Conservation (phyloP, 2,329 filamentous ascomycete species). For the Triangularia verruculosa region DNA sequence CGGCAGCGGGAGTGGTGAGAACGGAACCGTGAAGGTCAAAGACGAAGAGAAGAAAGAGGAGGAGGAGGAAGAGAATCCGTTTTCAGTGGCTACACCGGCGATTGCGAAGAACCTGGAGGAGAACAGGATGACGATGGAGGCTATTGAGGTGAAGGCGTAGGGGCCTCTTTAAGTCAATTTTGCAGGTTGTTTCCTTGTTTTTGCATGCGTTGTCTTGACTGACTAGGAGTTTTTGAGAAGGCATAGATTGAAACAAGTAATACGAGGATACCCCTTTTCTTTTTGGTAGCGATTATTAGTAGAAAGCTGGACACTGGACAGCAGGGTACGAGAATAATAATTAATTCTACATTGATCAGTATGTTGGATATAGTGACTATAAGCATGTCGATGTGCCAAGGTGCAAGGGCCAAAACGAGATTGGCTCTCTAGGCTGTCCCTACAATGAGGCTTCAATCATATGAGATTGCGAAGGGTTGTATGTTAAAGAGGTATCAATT, state of each 20-base stretch:
- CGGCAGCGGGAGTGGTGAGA: background rate
- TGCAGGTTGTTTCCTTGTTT: background rate
- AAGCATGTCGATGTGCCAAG: no score
- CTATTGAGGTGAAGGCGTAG: constrained; percentile 2
- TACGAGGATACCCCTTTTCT: background rate
- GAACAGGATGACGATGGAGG: constrained; percentile 13
- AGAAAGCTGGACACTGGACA: background rate
- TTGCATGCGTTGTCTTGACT: background rate
- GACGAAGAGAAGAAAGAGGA: constrained; percentile 13
- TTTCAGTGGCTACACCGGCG: constrained; percentile 10
- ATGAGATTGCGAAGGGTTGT: no score
- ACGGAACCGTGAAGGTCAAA: background rate
- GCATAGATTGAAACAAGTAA: background rate
- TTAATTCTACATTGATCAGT: no score
- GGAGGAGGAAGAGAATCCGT: constrained; percentile 8
- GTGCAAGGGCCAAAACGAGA: no score
- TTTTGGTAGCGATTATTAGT: background rate
- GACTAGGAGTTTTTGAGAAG: background rate
- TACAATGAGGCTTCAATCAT: no score
- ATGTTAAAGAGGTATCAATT: background rate
- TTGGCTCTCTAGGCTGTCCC: no score
- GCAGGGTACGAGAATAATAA: background rate
- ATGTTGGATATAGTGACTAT: no score
- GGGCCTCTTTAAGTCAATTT: background rate
- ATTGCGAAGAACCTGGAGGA: constrained; percentile 16